Evolutionary conservation across 2,329 filamentous ascomycete species (phyloP).

Genomic region (Dactylellina leptospora): DNA sequence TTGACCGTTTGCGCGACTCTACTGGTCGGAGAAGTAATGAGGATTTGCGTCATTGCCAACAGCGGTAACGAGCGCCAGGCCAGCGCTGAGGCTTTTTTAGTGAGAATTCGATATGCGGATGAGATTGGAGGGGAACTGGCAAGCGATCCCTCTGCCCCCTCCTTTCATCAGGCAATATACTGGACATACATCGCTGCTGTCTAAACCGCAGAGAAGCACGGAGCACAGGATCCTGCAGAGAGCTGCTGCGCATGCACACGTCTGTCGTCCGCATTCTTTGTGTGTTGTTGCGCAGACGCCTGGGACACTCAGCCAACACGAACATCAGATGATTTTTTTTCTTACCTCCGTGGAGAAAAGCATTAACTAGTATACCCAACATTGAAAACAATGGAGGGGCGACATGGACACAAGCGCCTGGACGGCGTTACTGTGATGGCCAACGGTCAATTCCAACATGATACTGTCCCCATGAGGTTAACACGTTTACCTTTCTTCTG

Average conservation of each 20-base stretch:
- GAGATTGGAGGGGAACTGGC: conserved; percentile 47
- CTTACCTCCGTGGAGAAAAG: conserved; percentile 5
- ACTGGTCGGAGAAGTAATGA: conserved; percentile 27
- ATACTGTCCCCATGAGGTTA: conserved; percentile 45
- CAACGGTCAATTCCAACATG: conserved; percentile 35
- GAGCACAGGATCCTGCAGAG: conserved; percentile 37
- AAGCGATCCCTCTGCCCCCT: conserved; percentile 22
- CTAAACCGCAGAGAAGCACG: conserved; percentile 31
- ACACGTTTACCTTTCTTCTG: conserved; percentile 14
- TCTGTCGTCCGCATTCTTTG: conserved; percentile 31
- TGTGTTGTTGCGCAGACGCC: conserved; percentile 26
- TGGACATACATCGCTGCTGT: conserved; percentile 9
- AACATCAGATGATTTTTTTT: conserved; percentile 53
- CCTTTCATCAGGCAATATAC: background rate
- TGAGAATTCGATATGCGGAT: conserved; percentile 26
- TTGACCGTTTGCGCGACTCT: conserved; percentile 10
- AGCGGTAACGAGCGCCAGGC: background rate
- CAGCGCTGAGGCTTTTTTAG: conserved; percentile 5
- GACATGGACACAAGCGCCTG: conserved; percentile 29
- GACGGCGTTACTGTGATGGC: background rate
- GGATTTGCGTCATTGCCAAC: conserved; percentile 40
- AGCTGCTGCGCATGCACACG: conserved; percentile 28
- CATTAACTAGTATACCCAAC: no score
- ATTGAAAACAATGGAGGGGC: no score
- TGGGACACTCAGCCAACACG: conserved; percentile 24